Evolutionary conservation across 2,329 filamentous ascomycete genomes (phyloP), one percentile per base, ranked within the genome.

Genomic region (Cordyceps cicadae): DNA sequence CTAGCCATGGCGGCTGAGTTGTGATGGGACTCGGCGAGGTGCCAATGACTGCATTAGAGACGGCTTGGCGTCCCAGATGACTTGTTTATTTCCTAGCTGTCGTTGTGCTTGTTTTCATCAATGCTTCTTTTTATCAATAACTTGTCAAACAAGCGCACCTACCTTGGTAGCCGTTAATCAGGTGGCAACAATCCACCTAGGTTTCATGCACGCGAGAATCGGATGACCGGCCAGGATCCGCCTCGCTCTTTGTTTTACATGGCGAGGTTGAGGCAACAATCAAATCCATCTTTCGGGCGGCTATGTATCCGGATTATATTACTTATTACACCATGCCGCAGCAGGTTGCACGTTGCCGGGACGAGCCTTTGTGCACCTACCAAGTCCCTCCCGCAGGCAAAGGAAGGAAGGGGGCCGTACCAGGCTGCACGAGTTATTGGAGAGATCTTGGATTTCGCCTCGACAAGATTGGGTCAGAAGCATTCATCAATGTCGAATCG

Each of bases 81-180:
- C 41, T 17, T 12, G 19, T 3, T 46, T 19, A 11, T 21, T 46
- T 21, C n/a, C 7, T 8, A 1, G 29, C 29, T 46, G 9, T 8
- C 9, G 24, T 57, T 57, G 50, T 57, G 54, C 54, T 57, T 50
- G 45, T 57, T 57, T 57, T 50, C 45, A 41, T 19, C 26, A 32
- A 34, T 54, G 24, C 19, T 6, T 41, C 32, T 5, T 45, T 54
- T 8, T n/a, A 8, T 29, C 3, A 29, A 29, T 43, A 43, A n/a
- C 8, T n/a, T 4, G 6, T n/a, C 1, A 43, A 15, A n/a, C 14
- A 43, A 34, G 24, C 4, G 1, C n/a, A 24, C 2, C 6, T 5
- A 29, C n/a, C 14, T 37, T 53, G n/a, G 29, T 39, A 14, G 7
- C 26, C 11, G 51, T 43, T 43, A 21, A 26, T 43, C 2, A 14